Evolutionary conservation across 352 stramenopile species (phyloP), one percentile per base, ranked within the genome.

Genomic region (Globisporangium camurandrum): DNA sequence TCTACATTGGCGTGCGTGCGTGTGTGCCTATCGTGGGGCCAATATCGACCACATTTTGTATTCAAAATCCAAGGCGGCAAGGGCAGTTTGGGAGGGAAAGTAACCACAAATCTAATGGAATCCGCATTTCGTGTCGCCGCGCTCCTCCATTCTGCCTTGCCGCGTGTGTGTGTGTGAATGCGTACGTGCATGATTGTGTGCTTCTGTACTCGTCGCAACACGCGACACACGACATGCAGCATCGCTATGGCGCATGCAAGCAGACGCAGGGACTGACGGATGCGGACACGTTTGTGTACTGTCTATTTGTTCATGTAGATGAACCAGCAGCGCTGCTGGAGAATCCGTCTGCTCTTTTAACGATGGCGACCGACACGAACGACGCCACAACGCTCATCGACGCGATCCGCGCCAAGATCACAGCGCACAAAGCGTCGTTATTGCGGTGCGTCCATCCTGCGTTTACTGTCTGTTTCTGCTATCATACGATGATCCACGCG

Each of bases 391-490:
- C 60, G 57, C 55, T 88, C 45, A 57, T 88, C 40, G 48, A 46
- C 14, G 58, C 66, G 45, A 81, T 87, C 31, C 71, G 75, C 43
- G 71, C 70, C 36, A 76, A 68, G 62, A 76, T 89, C 60, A 62
- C 84, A 43, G 73, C 77, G 67, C 86, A 89, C 71, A 85, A 86
- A 57, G 62, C 74, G 57, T 53, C 70, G 48, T 59, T 87, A 40
- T 68, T 87, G 51, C 67, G 71, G 78, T 89, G 61, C 54, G 74
- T 72, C 23, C 11, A 19, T 10, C n/a, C n/a, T n/a, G n/a, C n/a
- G n/a, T n/a, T n/a, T n/a, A n/a, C n/a, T n/a, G n/a, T n/a, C n/a
- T n/a, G n/a, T n/a, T n/a, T n/a, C n/a, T n/a, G n/a, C n/a, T n/a
- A n/a, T n/a, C n/a, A n/a, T n/a, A n/a, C n/a, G n/a, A n/a, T n/a